Percentiles rank a stretch among this genome's conserved stretches.
These are phyloP conservation scores for Macrophomina phaseolina DNA, from an alignment of 2,329 filamentous ascomycete species.

Conservation along the genomic window DNA sequence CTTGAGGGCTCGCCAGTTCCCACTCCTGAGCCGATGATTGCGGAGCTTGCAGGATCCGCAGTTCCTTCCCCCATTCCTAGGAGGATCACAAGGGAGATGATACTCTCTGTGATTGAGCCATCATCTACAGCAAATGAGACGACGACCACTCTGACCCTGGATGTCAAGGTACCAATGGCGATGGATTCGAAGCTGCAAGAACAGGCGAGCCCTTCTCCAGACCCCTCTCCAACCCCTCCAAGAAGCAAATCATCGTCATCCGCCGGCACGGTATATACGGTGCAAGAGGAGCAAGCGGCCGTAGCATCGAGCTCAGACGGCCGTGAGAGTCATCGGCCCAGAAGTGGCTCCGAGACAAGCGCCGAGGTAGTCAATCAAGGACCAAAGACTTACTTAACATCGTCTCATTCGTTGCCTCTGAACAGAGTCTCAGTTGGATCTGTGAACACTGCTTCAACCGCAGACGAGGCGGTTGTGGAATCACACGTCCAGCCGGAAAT, in stretches of 20 bases:
- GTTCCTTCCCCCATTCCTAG: conserved; percentile 40
- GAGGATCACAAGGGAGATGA: conserved; percentile 41
- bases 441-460: not conserved
- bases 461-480: not conserved
- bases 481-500: conserved; percentile 33
- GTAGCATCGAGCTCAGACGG: not conserved
- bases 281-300: not conserved
- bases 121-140: conserved; percentile 36
- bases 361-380: not conserved
- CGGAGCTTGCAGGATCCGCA: conserved; percentile 33
- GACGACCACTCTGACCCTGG: conserved; percentile 27
- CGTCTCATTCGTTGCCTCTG: conserved; percentile 39
- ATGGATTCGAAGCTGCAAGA: not conserved
- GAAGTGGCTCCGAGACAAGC: not conserved
- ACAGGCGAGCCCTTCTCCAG: not conserved
- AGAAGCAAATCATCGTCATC: conserved; percentile 2
- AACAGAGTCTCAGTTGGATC: conserved; percentile 30
- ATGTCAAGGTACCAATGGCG: conserved; percentile 11
- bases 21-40: conserved; percentile 31
- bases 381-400: conserved; percentile 40
- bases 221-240: not conserved
- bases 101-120: conserved; percentile 38
- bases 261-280: conserved; percentile 5
- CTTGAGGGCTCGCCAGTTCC: conserved; percentile 18
- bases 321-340: not conserved